phyloP scores from a whole-genome alignment of 2,329 filamentous ascomycete species.

The Exophiala spinifera region DNA sequence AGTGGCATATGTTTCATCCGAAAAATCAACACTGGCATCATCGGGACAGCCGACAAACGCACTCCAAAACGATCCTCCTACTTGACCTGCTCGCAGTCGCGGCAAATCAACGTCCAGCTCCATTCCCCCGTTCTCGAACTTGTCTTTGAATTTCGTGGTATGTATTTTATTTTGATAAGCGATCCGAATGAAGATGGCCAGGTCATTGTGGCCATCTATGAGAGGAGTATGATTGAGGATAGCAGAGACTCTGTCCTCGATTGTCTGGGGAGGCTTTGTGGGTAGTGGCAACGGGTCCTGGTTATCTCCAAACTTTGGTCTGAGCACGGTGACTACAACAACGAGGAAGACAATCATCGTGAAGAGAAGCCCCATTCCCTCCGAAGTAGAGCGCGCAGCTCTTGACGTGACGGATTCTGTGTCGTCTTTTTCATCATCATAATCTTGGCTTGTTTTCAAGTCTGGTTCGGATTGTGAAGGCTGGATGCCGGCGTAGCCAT shows the following conservation, averaged over 20 bases:
- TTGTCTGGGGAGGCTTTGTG: constrained; percentile 20
- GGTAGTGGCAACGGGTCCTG: constrained; percentile 6
- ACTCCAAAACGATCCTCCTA: constrained; percentile 91
- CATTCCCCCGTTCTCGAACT: constrained; percentile 70
- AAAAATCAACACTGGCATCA: constrained; percentile 52
- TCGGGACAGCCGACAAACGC: constrained; percentile 75
- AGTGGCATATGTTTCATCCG: constrained; percentile 35
- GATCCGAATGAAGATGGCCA: constrained; percentile 69
- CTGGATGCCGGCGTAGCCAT: constrained; percentile 5
- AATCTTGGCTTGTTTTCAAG: constrained; percentile 4
- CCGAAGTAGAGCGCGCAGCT: constrained; percentile 16
- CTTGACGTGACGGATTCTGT: constrained; percentile 6
- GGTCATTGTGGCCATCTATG: constrained; percentile 82
- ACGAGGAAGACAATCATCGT: constrained; percentile 24
- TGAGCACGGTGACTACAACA: constrained; percentile 23
- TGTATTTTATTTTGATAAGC: constrained; percentile 76
- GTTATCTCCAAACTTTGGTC: constrained; percentile 5
- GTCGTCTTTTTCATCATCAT: constrained; percentile 18
- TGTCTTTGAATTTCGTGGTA: constrained; percentile 65
- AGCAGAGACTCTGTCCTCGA: constrained; percentile 41
- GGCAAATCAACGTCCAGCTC: constrained; percentile 73
- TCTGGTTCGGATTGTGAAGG: constrained; percentile 1
- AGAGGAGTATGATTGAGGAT: constrained; percentile 49
- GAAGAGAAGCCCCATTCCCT: constrained; percentile 21
- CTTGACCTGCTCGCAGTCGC: constrained; percentile 65